phyloP scores from a whole-genome alignment of 2,329 filamentous ascomycete genomes.

The Scedosporium boydii region DNA sequence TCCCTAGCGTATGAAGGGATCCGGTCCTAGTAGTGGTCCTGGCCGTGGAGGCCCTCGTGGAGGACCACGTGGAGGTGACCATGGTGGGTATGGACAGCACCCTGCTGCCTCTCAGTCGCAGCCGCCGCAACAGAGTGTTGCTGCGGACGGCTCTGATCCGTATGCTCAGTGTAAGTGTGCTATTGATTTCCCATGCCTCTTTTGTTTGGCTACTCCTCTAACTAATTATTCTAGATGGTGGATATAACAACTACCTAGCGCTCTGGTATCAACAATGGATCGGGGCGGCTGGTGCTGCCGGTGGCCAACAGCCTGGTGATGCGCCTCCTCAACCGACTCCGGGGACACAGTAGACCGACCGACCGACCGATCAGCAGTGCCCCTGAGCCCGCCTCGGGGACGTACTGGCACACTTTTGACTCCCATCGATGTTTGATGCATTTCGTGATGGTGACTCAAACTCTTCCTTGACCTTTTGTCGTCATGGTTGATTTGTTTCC shows the following conservation, averaged over 20 bases:
- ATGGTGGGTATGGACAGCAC: constrained; percentile 41
- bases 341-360: not conserved
- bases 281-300: constrained; percentile 30
- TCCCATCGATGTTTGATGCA: not conserved
- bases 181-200: not conserved
- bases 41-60: constrained; percentile 27
- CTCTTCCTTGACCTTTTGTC: not conserved
- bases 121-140: constrained; percentile 29
- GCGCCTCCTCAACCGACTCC: not conserved
- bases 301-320: constrained; percentile 18
- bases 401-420: not conserved
- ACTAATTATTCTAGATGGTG: constrained; percentile 51
- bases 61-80: constrained; percentile 29
- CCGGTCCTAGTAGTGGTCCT: constrained; percentile 4
- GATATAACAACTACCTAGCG: constrained; percentile 70
- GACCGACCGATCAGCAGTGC: not conserved
- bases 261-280: constrained; percentile 68
- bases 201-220: constrained; percentile 4
- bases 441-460: not conserved
- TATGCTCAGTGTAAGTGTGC: constrained; percentile 64
- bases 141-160: constrained; percentile 50
- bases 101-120: constrained; percentile 14
- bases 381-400: not conserved
- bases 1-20: constrained; percentile 6
- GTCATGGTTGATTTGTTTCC: not conserved